Evolutionary conservation across 1,284 basidiomycete species (phyloP).

Genomic region (Moesziomyces parantarcticus): DNA sequence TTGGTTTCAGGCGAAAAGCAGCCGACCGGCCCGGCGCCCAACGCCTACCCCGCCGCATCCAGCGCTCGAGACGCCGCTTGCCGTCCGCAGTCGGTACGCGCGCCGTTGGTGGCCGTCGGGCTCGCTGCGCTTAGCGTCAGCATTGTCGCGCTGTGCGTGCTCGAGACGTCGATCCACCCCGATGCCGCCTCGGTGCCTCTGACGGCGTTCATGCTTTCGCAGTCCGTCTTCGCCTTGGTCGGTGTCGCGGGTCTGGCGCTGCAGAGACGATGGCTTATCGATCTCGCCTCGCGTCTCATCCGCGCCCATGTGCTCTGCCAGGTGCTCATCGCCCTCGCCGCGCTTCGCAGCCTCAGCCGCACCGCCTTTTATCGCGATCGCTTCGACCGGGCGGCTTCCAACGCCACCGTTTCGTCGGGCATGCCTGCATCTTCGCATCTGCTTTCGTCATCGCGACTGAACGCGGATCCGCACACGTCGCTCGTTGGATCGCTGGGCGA

Average conservation of each 20-base stretch:
- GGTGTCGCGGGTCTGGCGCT: constrained; percentile 37
- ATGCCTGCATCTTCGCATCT: constrained; percentile 20
- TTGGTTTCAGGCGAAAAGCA: background rate
- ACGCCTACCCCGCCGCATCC: constrained; percentile 1
- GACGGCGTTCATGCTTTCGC: constrained; percentile 50
- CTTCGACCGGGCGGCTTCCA: constrained; percentile 5
- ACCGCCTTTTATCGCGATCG: constrained; percentile 36
- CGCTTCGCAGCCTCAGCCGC: constrained; percentile 35
- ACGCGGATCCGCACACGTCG: constrained; percentile 35
- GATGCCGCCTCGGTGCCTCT: constrained; percentile 48
- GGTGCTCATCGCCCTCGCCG: constrained; percentile 42
- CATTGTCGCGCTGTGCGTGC: constrained; percentile 40
- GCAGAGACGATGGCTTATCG: constrained; percentile 45
- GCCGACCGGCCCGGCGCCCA: background rate
- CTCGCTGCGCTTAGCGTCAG: constrained; percentile 36
- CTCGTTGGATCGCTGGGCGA: constrained; percentile 39
- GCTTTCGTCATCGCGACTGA: background rate
- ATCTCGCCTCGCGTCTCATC: constrained; percentile 51
- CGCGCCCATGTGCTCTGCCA: constrained; percentile 51
- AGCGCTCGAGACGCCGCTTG: constrained; percentile 4
- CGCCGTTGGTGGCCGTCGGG: constrained; percentile 37
- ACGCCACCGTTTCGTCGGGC: constrained; percentile 9
- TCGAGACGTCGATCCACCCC: constrained; percentile 42
- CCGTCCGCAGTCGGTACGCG: constrained; percentile 13
- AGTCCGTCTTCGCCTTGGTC: constrained; percentile 41